Evolutionary conservation across 148 eudicot genomes (phyloP).

Genomic region (Fagopyrum esculentum): DNA sequence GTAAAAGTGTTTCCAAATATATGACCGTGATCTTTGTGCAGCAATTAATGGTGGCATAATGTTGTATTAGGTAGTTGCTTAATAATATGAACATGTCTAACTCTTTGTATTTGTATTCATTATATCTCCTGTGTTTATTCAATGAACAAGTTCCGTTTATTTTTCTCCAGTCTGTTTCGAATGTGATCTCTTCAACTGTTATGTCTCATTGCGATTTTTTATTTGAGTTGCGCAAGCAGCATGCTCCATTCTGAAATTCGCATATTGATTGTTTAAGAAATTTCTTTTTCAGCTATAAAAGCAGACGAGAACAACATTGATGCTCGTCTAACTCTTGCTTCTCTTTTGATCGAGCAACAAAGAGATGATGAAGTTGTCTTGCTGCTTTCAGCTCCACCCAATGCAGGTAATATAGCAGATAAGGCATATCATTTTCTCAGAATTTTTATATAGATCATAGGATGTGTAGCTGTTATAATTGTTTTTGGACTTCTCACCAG

Average conservation of each 20-base stretch:
- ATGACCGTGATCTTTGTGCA: background rate
- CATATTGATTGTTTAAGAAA: constrained; percentile 10
- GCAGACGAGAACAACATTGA: constrained; percentile 56
- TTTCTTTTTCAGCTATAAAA: constrained; percentile 48
- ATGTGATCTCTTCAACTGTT: background rate
- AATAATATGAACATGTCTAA: background rate
- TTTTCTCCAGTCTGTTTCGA: background rate
- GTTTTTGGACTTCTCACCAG: constrained; percentile 22
- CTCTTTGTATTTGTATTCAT: background rate
- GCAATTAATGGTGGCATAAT: background rate
- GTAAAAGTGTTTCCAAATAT: background rate
- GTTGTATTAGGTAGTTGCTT: background rate
- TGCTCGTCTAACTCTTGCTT: constrained; percentile 59
- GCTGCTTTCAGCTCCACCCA: constrained; percentile 66
- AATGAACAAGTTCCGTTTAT: background rate
- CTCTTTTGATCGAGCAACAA: constrained; percentile 61
- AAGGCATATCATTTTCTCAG: background rate
- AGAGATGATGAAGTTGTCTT: constrained; percentile 72
- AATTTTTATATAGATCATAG: background rate
- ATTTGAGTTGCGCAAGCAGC: background rate
- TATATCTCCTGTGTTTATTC: background rate
- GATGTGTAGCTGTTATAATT: background rate
- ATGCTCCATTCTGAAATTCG: background rate
- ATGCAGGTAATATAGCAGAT: constrained; percentile 35
- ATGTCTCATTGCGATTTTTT: background rate